These are phyloP conservation scores for Thermochaetoides thermophila DNA, from an alignment of 495 filamentous ascomycete genomes.

Conservation along the genomic window DNA sequence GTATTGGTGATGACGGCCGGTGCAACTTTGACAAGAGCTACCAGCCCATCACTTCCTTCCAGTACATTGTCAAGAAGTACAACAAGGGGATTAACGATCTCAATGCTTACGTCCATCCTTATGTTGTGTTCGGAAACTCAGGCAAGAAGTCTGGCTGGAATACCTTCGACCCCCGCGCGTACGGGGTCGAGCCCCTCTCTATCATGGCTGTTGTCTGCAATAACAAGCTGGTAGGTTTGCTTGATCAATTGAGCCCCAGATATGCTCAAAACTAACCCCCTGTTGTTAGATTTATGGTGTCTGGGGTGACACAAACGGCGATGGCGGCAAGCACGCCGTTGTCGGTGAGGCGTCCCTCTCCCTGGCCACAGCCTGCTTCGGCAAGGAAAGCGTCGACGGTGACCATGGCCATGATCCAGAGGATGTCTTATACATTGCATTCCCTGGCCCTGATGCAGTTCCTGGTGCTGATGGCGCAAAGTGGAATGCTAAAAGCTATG, in stretches of 20 bases:
- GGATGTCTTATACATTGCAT: slow-evolving; percentile 44
- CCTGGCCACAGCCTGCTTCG: slow-evolving; percentile 44
- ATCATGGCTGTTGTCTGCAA: slow-evolving; percentile 50
- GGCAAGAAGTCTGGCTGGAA: slow-evolving; percentile 23
- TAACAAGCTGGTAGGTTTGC: slow-evolving; percentile 33
- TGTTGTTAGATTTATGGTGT: slow-evolving; percentile 41
- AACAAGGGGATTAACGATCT: slow-evolving; percentile 36
- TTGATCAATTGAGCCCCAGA: not conserved
- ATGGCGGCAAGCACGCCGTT: slow-evolving; percentile 25
- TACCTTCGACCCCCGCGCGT: slow-evolving; percentile 31
- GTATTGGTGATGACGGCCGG: slow-evolving; percentile 30
- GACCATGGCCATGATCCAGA: slow-evolving; percentile 34
- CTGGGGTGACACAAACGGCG: slow-evolving; percentile 53
- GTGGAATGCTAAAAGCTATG: slow-evolving; percentile 30
- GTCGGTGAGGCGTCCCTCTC: slow-evolving; percentile 45
- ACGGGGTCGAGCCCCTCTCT: slow-evolving; percentile 43
- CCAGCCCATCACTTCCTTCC: slow-evolving; percentile 48
- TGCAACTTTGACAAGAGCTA: no score
- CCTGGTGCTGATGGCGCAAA: slow-evolving; percentile 31
- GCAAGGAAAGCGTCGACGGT: slow-evolving; percentile 27
- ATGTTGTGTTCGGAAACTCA: slow-evolving; percentile 52
- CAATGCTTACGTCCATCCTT: slow-evolving; percentile 47
- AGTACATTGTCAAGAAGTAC: slow-evolving; percentile 27
- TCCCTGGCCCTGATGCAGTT: slow-evolving; percentile 33
- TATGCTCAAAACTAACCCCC: slow-evolving; percentile 2